Conservation (phyloP, 2,329 filamentous ascomycete genomes). For the Fusarium domesticum region DNA sequence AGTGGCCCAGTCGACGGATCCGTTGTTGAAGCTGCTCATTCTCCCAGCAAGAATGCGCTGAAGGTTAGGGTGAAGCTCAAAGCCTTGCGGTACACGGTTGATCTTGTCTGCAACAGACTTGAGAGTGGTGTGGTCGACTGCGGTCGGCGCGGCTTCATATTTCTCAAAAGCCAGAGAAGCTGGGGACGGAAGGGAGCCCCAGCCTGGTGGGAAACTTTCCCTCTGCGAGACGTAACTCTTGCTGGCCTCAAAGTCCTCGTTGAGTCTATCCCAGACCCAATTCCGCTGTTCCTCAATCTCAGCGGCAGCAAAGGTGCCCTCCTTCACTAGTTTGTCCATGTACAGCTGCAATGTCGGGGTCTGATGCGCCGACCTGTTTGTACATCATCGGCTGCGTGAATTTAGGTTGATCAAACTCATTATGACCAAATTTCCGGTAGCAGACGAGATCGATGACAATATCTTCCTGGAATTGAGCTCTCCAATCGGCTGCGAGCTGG, state of each 20-base stretch:
- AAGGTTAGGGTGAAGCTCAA: constrained; percentile 88
- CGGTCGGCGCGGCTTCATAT: constrained; percentile 85
- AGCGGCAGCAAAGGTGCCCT: constrained; percentile 94
- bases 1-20: constrained; percentile 96
- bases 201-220: constrained; percentile 97
- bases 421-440: constrained; percentile 98
- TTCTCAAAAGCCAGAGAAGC: constrained; percentile 96
- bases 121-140: constrained; percentile 68
- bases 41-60: constrained; percentile 99
- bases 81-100: constrained; percentile 74
- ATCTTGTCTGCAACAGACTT: constrained; percentile 81
- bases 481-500: constrained; percentile 95
- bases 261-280: constrained; percentile 99
- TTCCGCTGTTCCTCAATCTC: constrained; percentile 99
- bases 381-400: constrained; percentile 99
- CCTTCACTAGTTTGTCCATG: constrained; percentile 81
- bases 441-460: constrained; percentile 98
- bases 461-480: constrained; percentile 96
- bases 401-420: constrained; percentile 98
- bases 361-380: constrained; percentile 87
- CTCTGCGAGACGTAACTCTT: constrained; percentile 95
- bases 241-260: constrained; percentile 96
- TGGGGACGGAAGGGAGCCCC: constrained; percentile 99
- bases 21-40: constrained; percentile 77
- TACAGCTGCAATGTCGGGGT: constrained; percentile 87